phyloP scores from a whole-genome alignment of 768 basidiomycete species.

The Pisolithus tinctorius region DNA sequence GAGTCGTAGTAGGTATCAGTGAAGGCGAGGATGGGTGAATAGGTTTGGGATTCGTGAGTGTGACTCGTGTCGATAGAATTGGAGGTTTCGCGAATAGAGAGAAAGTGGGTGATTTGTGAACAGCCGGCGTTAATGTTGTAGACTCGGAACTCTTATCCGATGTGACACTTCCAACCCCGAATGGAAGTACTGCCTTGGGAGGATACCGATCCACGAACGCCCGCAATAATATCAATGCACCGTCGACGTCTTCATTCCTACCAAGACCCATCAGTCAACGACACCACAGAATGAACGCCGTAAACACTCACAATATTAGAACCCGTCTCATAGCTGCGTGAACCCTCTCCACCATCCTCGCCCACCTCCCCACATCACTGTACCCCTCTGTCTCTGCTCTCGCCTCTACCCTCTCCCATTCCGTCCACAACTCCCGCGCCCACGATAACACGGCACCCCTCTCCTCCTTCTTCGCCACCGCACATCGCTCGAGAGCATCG shows the following conservation, averaged over 20 bases:
- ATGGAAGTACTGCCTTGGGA: constrained; percentile 41
- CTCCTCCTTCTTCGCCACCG: constrained; percentile 36
- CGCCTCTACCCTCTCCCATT: constrained; percentile 51
- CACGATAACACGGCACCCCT: constrained; percentile 42
- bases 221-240: constrained; percentile 51
- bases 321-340: constrained; percentile 65
- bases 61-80: constrained; percentile 53
- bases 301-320: constrained; percentile 47
- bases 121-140: not conserved
- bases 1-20: no score
- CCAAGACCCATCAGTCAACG: not conserved
- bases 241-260: constrained; percentile 45
- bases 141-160: not conserved
- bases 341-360: constrained; percentile 59
- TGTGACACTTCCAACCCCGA: constrained; percentile 7
- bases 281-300: not conserved
- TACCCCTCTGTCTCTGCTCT: constrained; percentile 24
- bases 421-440: constrained; percentile 57
- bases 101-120: constrained; percentile 2
- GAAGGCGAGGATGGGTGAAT: constrained; percentile 15
- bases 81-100: constrained; percentile 33
- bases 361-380: constrained; percentile 15
- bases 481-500: constrained; percentile 64
- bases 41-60: constrained; percentile 30
- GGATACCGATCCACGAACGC: constrained; percentile 62